phyloP scores from a whole-genome alignment of 1,284 basidiomycete species.

The Marasmius fiardii region DNA sequence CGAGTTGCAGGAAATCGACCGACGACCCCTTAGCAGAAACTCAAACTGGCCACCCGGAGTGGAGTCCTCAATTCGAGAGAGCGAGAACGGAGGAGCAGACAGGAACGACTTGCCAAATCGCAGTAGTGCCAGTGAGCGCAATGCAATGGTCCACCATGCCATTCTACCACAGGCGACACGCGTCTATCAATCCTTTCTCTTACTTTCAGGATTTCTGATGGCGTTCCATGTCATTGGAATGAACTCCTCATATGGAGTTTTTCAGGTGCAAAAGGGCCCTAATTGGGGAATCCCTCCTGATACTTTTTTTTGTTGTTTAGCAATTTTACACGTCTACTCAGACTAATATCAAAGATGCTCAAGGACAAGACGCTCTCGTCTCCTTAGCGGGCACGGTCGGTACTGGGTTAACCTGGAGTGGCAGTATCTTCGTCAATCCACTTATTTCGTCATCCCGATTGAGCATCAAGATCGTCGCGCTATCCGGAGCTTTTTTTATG shows the following conservation, averaged over 20 bases:
- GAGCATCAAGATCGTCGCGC: conserved; percentile 32
- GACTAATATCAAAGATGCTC: conserved; percentile 32
- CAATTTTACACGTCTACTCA: conserved; percentile 41
- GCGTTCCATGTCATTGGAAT: conserved; percentile 44
- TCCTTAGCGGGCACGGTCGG: conserved; percentile 42
- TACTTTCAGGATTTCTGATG: conserved; percentile 40
- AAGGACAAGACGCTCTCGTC: conserved; percentile 37
- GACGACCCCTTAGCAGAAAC: too few relatives aligned
- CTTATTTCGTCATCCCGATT: conserved; percentile 33
- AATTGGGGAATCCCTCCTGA: neutral
- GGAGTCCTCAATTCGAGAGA: too few relatives aligned
- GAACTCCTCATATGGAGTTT: conserved; percentile 35
- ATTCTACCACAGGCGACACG: neutral
- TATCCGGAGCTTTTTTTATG: conserved; percentile 36
- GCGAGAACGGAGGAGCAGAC: too few relatives aligned
- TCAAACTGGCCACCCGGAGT: too few relatives aligned
- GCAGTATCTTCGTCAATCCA: conserved; percentile 41
- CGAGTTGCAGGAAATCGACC: too few relatives aligned
- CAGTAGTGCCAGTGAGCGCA: too few relatives aligned
- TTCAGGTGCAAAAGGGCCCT: conserved; percentile 25
- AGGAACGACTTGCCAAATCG: too few relatives aligned
- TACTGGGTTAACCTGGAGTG: conserved; percentile 44
- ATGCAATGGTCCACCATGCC: too few relatives aligned
- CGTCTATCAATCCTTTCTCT: conserved; percentile 32
- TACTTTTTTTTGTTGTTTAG: conserved; percentile 26